Conservation (phyloP, 2,329 filamentous ascomycete genomes). For the Claviceps digitariae region DNA sequence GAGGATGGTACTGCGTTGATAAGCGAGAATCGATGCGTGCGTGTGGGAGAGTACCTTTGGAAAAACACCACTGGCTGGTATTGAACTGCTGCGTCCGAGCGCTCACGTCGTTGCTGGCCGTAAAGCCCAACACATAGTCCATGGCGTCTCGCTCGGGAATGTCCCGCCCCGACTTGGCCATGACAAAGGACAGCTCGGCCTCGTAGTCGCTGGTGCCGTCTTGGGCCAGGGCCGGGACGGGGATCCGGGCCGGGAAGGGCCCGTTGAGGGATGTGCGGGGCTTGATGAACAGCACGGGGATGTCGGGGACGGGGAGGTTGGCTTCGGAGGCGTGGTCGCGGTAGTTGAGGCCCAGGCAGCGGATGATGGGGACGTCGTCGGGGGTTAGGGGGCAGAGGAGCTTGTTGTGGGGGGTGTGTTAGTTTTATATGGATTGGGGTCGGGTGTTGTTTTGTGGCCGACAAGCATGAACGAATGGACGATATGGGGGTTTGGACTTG, state of each 20-base stretch:
- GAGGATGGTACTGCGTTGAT: too few relatives aligned
- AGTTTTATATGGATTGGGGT: too few relatives aligned
- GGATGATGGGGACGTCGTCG: slow-evolving; percentile 25
- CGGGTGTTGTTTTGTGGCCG: too few relatives aligned
- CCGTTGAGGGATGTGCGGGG: slow-evolving; percentile 22
- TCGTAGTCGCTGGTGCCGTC: slow-evolving; percentile 26
- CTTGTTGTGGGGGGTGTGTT: neutral
- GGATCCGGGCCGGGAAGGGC: slow-evolving; percentile 17
- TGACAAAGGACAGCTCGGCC: slow-evolving; percentile 24
- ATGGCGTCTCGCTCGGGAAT: slow-evolving; percentile 23
- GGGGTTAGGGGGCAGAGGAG: slow-evolving; percentile 21
- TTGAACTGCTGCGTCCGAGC: slow-evolving; percentile 23
- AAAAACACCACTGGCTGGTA: slow-evolving; percentile 29
- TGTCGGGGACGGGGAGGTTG: slow-evolving; percentile 21
- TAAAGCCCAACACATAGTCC: slow-evolving; percentile 27
- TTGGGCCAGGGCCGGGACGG: slow-evolving; percentile 10
- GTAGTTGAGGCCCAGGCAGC: slow-evolving; percentile 33
- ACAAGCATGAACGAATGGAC: too few relatives aligned
- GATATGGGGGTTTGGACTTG: too few relatives aligned
- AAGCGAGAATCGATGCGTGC: too few relatives aligned
- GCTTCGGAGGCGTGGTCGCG: slow-evolving; percentile 25
- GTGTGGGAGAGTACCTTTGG: slow-evolving; percentile 16
- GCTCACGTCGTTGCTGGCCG: slow-evolving; percentile 24
- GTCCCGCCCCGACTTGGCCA: slow-evolving; percentile 27
- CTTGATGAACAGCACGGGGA: slow-evolving; percentile 26